Evolutionary conservation across 2,329 filamentous ascomycete species (phyloP).

Genomic region (Alternaria arbusti): DNA sequence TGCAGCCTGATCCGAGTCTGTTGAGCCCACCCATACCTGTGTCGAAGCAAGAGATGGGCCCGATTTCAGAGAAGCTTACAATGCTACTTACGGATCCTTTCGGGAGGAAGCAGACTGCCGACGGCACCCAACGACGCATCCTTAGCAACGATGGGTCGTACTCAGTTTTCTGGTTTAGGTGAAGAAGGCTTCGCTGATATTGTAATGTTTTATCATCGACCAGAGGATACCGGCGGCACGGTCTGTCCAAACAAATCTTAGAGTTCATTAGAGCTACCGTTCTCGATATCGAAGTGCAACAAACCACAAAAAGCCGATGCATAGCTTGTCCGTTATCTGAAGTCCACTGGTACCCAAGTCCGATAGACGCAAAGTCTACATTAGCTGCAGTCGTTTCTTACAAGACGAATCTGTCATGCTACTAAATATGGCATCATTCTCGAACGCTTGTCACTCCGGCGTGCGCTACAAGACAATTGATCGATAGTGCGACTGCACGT

Average conservation of each 20-base stretch:
- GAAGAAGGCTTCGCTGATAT: slow-evolving; percentile 10
- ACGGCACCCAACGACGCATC: slow-evolving; percentile 37
- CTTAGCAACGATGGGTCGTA: slow-evolving; percentile 42
- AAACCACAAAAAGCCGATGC: not conserved
- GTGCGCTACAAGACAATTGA: not conserved
- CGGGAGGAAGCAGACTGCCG: slow-evolving; percentile 39
- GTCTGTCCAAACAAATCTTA: not conserved
- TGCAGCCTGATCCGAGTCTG: slow-evolving; percentile 33
- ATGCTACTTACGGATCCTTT: slow-evolving; percentile 45
- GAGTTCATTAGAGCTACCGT: not conserved
- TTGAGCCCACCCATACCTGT: slow-evolving; percentile 38
- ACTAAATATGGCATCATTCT: slow-evolving; percentile 5
- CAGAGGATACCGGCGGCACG: not conserved
- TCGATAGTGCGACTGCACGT: slow-evolving; percentile 1
- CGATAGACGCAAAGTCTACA: not conserved
- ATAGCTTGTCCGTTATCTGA: not conserved
- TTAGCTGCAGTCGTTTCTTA: not conserved
- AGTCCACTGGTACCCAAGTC: not conserved
- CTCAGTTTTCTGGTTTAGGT: slow-evolving; percentile 46
- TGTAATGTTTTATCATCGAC: not conserved
- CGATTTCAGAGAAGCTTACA: slow-evolving; percentile 45
- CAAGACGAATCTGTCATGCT: not conserved
- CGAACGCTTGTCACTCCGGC: not conserved
- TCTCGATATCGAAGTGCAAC: not conserved
- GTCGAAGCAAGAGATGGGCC: slow-evolving; percentile 42